Base-by-base conservation (phyloP, 305 asterid species). In the Rubia balearica region DNA sequence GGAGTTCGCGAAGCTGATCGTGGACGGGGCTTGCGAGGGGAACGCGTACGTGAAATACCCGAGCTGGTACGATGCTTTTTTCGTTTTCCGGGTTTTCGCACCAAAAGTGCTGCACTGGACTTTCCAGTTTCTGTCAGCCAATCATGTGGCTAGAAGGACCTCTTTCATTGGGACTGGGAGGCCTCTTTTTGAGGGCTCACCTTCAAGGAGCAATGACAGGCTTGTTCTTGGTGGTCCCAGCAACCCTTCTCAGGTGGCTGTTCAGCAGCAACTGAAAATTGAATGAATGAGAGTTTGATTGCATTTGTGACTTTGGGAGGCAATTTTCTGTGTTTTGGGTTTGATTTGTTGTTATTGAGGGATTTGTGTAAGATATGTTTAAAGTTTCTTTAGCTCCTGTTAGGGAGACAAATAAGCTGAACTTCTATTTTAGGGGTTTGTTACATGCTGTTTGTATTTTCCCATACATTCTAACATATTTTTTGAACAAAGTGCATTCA, bases 161-260 rank as follows among this genome's bases (percentile, higher is more conserved):
- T 92, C 97, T n/a, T 85, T 81, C 70, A 86, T 92, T 2, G 97
- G 98, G n/a, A 92, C 92, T 0, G 96, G 96, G 68, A 78, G 88
- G 79, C 91, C 96, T 14, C 82, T 84, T 66, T 36, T 80, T 6
- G 93, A 86, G 61, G 88, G 79, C 11, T 74, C 22, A 3, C 59
- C 62, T 21, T 21, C 89, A 7, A 69, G 76, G 73, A 79, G 59
- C 11, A 17, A 51, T 6, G 22, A 0, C 8, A 51, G 74, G 65
- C 55, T 75, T 57, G 62, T 62, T 27, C 72, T 71, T 22, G 63
- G 79, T 67, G 63, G 81, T 64, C 81, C 85, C n/a, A 53, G 19
- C 60, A 68, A 78, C n/a, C 59, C 42, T 59, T 69, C 83, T 38
- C 81, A 76, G 21, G 62, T 22, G 61, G 61, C 75, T 19, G 77